These are phyloP conservation scores for Pichia sp. DNA, from an alignment of 1,139 yeast genomes.

Conservation along the genomic window DNA sequence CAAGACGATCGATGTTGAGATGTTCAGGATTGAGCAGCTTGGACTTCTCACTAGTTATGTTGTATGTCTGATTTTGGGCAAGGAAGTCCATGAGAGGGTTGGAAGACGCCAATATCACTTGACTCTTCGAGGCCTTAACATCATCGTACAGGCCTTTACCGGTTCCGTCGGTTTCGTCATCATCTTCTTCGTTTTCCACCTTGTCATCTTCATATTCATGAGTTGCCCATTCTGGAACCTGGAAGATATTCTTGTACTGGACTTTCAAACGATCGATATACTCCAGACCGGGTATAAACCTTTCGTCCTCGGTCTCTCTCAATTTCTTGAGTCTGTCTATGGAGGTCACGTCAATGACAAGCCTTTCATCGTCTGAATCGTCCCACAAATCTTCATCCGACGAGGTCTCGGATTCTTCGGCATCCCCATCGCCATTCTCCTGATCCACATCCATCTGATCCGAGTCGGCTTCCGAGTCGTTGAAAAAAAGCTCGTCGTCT, in stretches of 20 bases:
- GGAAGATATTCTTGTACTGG: constrained; percentile 84
- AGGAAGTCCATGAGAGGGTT: constrained; percentile 59
- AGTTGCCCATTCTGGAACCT: constrained; percentile 82
- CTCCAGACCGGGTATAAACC: constrained; percentile 55
- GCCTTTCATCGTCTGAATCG: constrained; percentile 86
- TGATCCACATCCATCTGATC: constrained; percentile 43
- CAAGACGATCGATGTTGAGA: constrained; percentile 71
- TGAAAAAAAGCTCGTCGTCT: constrained; percentile 63
- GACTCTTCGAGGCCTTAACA: constrained; percentile 33
- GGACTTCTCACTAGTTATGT: constrained; percentile 38
- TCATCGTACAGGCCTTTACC: constrained; percentile 33
- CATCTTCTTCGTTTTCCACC: constrained; percentile 28
- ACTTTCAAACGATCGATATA: constrained; percentile 71
- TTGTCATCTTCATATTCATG: constrained; percentile 33
- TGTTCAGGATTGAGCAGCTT: constrained; percentile 66
- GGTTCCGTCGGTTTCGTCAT: constrained; percentile 27
- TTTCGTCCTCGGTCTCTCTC: constrained; percentile 59
- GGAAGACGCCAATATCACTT: constrained; percentile 40
- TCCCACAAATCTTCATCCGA: constrained; percentile 60
- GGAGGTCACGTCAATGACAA: constrained; percentile 55
- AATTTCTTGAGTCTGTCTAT: constrained; percentile 68
- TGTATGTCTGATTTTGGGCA: constrained; percentile 53
- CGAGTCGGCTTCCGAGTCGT: constrained; percentile 46
- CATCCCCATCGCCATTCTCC: constrained; percentile 31
- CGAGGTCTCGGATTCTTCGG: constrained; percentile 31